A percentile compares a stretch with the other conserved stretches of the same genome.
Conservation (phyloP, 2,329 filamentous ascomycete species). For the Cercospora zeina region DNA sequence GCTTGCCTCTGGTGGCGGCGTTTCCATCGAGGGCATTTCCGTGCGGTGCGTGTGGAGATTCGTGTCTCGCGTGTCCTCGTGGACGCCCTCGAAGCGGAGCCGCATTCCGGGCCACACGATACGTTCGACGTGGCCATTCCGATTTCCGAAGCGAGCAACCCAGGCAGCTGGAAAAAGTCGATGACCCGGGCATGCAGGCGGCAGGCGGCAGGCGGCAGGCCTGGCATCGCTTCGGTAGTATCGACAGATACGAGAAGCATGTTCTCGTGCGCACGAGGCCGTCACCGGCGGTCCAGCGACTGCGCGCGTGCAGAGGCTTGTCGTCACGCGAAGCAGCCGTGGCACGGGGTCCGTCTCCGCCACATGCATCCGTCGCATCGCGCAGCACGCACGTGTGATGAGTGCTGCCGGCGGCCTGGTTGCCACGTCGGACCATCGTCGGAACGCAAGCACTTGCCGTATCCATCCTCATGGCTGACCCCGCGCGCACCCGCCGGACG, state of each 20-base stretch:
- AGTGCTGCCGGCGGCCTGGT: slow-evolving; percentile 3
- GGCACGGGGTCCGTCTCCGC: neutral
- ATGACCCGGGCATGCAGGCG: neutral
- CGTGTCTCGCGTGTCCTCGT: slow-evolving; percentile 3
- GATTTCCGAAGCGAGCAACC: neutral
- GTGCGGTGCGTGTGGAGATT: neutral
- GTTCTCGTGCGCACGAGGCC: no score
- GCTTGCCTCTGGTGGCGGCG: neutral
- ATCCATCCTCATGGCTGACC: slow-evolving; percentile 6
- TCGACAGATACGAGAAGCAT: neutral
- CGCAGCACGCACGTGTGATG: neutral
- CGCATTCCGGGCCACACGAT: neutral
- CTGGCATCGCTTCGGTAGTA: neutral
- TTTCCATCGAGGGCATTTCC: neutral
- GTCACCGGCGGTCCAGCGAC: no score
- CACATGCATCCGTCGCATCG: neutral
- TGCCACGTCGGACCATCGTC: neutral
- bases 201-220: slow-evolving; percentile 3
- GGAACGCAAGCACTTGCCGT: no score
- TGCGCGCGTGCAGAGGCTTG: neutral
- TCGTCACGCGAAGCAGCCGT: slow-evolving; percentile 3
- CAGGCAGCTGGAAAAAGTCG: neutral
- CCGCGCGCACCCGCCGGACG: slow-evolving; percentile 2
- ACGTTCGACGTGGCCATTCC: neutral
- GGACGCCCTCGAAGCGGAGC: neutral